Evolutionary conservation across 2,329 filamentous ascomycete genomes (phyloP).

Genomic region (Ceratocystis alfenasii): DNA sequence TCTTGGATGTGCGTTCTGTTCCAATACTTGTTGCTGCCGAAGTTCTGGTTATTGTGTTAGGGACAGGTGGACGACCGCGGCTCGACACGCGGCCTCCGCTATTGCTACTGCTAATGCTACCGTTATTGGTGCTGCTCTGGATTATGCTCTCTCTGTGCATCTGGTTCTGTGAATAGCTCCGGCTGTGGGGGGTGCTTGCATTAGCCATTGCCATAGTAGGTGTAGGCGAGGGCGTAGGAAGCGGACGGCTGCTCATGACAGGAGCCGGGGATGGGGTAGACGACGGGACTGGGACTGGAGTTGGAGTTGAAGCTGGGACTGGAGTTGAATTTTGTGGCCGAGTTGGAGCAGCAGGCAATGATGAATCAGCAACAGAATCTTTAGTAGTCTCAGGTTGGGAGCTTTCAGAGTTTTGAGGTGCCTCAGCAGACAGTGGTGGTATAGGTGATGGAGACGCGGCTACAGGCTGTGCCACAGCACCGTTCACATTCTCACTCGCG

Average conservation of each 20-base stretch:
- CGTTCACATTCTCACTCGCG: not conserved
- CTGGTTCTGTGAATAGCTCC: conserved; percentile 18
- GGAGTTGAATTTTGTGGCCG: not conserved
- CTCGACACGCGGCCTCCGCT: not conserved
- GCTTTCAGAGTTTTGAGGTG: not conserved
- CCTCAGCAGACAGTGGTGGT: conserved; percentile 3
- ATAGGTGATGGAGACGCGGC: conserved; percentile 9
- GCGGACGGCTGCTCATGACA: conserved; percentile 2
- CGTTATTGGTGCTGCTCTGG: not conserved
- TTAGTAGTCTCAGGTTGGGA: not conserved
- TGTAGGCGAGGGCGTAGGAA: conserved; percentile 10
- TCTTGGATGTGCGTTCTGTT: conserved; percentile 14
- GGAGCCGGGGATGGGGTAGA: not conserved
- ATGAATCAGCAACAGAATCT: not conserved
- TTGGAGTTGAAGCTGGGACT: not conserved
- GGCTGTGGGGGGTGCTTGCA: conserved; percentile 3
- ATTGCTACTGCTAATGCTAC: not conserved
- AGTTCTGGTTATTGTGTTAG: conserved; percentile 15
- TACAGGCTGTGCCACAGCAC: not conserved
- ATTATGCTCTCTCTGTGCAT: not conserved
- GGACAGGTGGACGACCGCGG: conserved; percentile 15
- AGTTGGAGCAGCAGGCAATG: not conserved
- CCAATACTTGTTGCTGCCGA: conserved; percentile 19
- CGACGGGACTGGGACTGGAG: not conserved
- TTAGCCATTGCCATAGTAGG: conserved; percentile 7